A percentile compares a stretch with the other conserved stretches of the same genome.
Conservation (phyloP, 2,329 filamentous ascomycete species). For the Fusarium protoensiforme region DNA sequence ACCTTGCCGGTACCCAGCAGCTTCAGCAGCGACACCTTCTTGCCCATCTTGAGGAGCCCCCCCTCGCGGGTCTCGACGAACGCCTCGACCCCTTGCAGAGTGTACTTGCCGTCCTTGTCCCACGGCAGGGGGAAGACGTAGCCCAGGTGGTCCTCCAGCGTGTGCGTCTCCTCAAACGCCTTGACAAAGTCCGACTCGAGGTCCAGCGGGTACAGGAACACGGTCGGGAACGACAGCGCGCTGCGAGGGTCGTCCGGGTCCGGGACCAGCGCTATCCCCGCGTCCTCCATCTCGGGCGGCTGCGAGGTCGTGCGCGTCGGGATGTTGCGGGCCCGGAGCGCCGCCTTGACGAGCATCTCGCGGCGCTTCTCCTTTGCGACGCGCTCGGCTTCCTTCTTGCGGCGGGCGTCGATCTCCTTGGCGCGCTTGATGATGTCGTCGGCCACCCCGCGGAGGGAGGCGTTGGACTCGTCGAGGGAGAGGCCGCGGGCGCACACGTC, state of each 20-base stretch:
- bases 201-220: constrained; percentile 87
- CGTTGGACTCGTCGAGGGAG: constrained; percentile 76
- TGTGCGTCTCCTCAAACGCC: constrained; percentile 81
- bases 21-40: constrained; percentile 82
- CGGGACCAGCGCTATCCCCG: constrained; percentile 74
- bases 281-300: constrained; percentile 90
- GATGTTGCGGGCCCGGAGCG: constrained; percentile 77
- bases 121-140: constrained; percentile 92
- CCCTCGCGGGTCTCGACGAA: constrained; percentile 87
- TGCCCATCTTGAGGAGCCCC: constrained; percentile 89
- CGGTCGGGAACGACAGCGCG: constrained; percentile 78
- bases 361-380: constrained; percentile 66
- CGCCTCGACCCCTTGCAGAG: constrained; percentile 75
- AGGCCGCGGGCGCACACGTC: constrained; percentile 83
- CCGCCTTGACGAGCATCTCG: constrained; percentile 70
- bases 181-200: constrained; percentile 93
- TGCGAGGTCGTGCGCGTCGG: constrained; percentile 72
- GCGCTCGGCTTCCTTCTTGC: constrained; percentile 66
- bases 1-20: constrained; percentile 80
- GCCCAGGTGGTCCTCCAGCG: constrained; percentile 78
- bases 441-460: constrained; percentile 70
- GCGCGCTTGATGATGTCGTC: constrained; percentile 72
- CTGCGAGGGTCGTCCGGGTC: constrained; percentile 80
- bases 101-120: constrained; percentile 79
- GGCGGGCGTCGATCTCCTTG: constrained; percentile 63